Evolutionary conservation across 2,329 filamentous ascomycete genomes (phyloP).

Genomic region (Trichophyton benhamiae): DNA sequence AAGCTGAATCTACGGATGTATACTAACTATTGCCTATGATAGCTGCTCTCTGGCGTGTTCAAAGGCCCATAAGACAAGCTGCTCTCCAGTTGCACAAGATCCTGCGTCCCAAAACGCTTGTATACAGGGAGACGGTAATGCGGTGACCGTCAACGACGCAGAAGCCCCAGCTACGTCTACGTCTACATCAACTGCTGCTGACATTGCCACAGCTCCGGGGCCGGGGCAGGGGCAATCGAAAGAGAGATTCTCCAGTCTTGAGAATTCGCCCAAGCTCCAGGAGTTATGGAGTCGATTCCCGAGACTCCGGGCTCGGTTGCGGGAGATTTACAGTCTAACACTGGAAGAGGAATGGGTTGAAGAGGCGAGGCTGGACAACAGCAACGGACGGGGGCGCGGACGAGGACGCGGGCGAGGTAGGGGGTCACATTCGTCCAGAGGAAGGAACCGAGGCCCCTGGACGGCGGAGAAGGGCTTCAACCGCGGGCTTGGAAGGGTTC

Average conservation of each 20-base stretch:
- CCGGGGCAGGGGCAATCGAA: conserved; percentile 1
- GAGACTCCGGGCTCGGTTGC: conserved; percentile 28
- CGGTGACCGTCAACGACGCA: too few species aligned
- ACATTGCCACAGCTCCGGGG: background rate
- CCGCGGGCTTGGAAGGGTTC: conserved; percentile 29
- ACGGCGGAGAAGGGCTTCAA: conserved; percentile 34
- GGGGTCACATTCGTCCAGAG: conserved; percentile 16
- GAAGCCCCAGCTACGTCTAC: too few species aligned
- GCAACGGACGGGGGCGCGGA: conserved; percentile 16
- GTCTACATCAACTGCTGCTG: background rate
- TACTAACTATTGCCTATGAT: background rate
- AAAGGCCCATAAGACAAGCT: conserved; percentile 34
- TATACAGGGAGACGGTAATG: background rate
- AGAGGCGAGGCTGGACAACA: conserved; percentile 16
- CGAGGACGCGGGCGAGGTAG: conserved; percentile 18
- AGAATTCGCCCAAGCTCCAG: conserved; percentile 24
- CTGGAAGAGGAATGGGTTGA: conserved; percentile 32
- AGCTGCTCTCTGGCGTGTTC: conserved; percentile 38
- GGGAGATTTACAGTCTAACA: conserved; percentile 32
- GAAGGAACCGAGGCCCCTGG: conserved; percentile 24
- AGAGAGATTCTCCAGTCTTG: conserved; percentile 11
- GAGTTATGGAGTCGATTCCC: conserved; percentile 29
- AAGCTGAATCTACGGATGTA: background rate
- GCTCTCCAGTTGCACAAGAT: conserved; percentile 21
- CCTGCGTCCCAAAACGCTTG: background rate